Percentiles rank a stretch among this genome's conserved stretches.
Evolutionary conservation across 768 basidiomycete genomes (phyloP).

Genomic region (Saitozyma podzolica): DNA sequence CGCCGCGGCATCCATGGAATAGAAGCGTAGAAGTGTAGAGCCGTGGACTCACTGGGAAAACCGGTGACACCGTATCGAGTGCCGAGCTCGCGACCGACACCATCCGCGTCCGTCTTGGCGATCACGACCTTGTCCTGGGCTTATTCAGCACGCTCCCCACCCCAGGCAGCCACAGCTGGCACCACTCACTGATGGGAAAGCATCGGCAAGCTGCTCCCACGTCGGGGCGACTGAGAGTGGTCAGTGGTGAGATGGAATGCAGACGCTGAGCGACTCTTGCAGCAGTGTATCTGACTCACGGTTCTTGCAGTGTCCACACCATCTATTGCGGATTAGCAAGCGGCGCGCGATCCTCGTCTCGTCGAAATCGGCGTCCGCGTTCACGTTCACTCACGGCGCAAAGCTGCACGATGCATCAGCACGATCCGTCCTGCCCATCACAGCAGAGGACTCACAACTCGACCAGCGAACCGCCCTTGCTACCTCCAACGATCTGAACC

Average conservation of each 20-base stretch:
- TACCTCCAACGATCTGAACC: conserved; percentile 63
- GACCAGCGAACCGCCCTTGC: conserved; percentile 72
- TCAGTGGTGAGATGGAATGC: too few relatives aligned
- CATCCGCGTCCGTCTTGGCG: conserved; percentile 92
- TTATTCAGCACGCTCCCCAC: conserved; percentile 4
- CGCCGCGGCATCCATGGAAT: not conserved
- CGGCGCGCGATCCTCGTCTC: conserved; percentile 7
- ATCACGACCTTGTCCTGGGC: conserved; percentile 71
- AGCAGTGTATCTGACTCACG: conserved; percentile 16
- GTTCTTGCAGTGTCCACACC: conserved; percentile 52
- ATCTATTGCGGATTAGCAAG: conserved; percentile 14
- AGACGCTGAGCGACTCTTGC: too few relatives aligned
- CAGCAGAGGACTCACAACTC: conserved; percentile 75
- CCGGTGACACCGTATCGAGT: conserved; percentile 74
- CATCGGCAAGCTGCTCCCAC: conserved; percentile 86
- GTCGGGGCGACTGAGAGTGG: conserved; percentile 68
- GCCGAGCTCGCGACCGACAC: conserved; percentile 73
- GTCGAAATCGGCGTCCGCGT: not conserved
- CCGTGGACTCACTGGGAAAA: conserved; percentile 71
- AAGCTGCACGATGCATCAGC: conserved; percentile 19
- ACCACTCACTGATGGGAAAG: conserved; percentile 58
- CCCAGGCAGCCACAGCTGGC: not conserved
- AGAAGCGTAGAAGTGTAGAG: not conserved
- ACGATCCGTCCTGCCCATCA: not conserved
- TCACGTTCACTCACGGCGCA: conserved; percentile 28